Conservation (phyloP, 129 eudicot species). For the Chrysanthemum makinoi region DNA sequence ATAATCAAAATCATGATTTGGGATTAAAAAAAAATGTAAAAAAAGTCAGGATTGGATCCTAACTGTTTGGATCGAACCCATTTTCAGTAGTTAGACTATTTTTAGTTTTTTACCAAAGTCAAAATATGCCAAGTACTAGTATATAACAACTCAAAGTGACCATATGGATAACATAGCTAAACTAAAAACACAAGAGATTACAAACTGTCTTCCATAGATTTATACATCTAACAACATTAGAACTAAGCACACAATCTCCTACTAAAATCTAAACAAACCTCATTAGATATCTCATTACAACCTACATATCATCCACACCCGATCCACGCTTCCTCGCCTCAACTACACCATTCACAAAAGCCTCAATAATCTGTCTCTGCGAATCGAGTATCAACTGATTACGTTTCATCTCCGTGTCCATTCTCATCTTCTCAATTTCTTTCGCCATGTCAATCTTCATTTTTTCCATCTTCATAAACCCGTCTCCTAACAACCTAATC, state of each 20-base stretch:
- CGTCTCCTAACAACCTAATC: slow-evolving; percentile 67
- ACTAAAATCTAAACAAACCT: slow-evolving; percentile 5
- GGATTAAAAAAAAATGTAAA: no score
- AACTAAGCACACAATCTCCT: slow-evolving; percentile 16
- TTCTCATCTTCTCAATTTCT: slow-evolving; percentile 67
- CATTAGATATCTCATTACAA: background rate
- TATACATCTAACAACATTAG: slow-evolving; percentile 22
- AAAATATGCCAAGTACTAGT: background rate
- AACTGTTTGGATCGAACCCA: no score
- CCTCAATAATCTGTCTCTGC: slow-evolving; percentile 71
- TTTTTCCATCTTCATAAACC: slow-evolving; percentile 79
- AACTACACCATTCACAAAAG: slow-evolving; percentile 62
- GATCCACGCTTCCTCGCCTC: slow-evolving; percentile 36
- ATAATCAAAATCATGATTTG: no score
- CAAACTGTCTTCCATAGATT: slow-evolving; percentile 13
- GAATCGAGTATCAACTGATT: slow-evolving; percentile 67
- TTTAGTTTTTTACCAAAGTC: no score
- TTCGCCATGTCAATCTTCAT: slow-evolving; percentile 87
- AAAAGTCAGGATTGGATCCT: no score
- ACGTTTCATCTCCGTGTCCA: slow-evolving; percentile 82
- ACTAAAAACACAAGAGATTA: background rate
- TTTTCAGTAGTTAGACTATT: no score
- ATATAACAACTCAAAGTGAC: background rate
- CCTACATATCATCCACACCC: slow-evolving; percentile 23
- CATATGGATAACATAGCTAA: no score